Evolutionary conservation across 2,329 filamentous ascomycete species (phyloP), one percentile per base, ranked within the genome.

Genomic region (Alternaria sp.): DNA sequence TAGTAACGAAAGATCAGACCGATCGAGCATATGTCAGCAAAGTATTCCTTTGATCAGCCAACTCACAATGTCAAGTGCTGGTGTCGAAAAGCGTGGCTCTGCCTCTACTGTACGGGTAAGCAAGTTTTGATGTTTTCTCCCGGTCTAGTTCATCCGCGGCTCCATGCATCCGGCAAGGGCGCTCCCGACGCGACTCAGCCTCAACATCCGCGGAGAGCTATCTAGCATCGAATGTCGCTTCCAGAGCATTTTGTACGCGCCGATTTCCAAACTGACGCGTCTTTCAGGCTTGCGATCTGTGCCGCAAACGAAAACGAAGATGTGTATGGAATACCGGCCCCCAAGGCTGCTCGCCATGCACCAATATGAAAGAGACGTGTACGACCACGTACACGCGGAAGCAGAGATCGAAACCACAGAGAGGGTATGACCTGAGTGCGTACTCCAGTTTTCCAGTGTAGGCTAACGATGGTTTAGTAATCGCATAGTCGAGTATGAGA

Each of bases 221-320:
- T 36, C 4, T n/a, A 48, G 44, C 44, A 34, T 48, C 28, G 12
- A 34, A 34, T 18, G 14, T 48, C 43, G 32, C 53, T 26, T 32
- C 4, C 8, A 22, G 22, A 39, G 24, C 11, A 14, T 12, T 16
- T 12, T 12, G 16, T 7, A 16, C 18, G 30, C 41, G 38, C 24
- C 14, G 14, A n/a, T 5, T 4, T 30, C 22, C 2, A 12, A 4
- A 28, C 30, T 41, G 30, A 44, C 52, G 28, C 24, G 36, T 24
- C 9, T 18, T 18, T 6, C 38, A 73, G 69, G 67, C 69, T 20
- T 73, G 68, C 46, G 72, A 73, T 62, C 67, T 71, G 8, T 74
- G 69, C 56, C 62, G 69, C 18, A 67, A 64, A 47, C 66, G 69
- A 34, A 73, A 74, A 43, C 56, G 69, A 54, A 63, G 63, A 61